A percentile compares a stretch with the other conserved stretches of the same genome.
These are phyloP conservation scores for Sporisorium graminicola DNA, from an alignment of 1,284 basidiomycete genomes.

Conservation along the genomic window DNA sequence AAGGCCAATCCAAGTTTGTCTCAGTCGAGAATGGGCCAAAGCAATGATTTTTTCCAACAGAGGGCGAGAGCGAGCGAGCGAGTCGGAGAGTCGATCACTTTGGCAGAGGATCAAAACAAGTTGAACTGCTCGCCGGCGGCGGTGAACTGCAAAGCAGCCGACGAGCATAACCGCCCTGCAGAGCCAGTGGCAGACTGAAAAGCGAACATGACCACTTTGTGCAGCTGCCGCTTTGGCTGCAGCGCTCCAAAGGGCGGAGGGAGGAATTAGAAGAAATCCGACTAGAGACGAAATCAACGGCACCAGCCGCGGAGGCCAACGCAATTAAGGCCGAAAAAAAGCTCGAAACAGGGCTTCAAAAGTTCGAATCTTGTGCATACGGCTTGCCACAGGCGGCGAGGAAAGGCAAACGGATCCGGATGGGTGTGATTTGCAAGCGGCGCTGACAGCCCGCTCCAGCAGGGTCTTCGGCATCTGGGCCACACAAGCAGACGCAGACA, in stretches of 20 bases:
- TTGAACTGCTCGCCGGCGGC: slow-evolving; percentile 2
- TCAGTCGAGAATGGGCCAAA: not conserved
- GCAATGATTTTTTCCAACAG: not conserved
- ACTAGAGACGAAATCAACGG: not conserved
- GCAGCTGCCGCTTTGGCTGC: not conserved
- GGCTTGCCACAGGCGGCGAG: not conserved
- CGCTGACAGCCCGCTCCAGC: not conserved
- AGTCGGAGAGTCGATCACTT: slow-evolving; percentile 2
- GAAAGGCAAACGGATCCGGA: slow-evolving; percentile 2
- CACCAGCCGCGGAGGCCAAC: not conserved
- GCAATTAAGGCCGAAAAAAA: not conserved
- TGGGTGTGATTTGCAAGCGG: slow-evolving; percentile 1
- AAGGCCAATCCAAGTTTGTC: not conserved
- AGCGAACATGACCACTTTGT: slow-evolving; percentile 7
- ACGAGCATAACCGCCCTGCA: not conserved
- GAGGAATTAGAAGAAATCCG: not conserved
- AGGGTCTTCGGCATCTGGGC: not conserved
- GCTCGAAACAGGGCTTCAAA: not conserved
- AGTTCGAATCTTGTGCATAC: not conserved
- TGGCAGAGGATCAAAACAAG: not conserved
- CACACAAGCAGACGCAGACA: not conserved
- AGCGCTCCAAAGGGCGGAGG: not conserved
- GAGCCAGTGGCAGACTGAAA: not conserved
- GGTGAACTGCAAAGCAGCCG: not conserved
- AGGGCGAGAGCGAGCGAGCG: no score